Conservation (phyloP, 306 rosid genomes). For the Prunus kanzakura region DNA sequence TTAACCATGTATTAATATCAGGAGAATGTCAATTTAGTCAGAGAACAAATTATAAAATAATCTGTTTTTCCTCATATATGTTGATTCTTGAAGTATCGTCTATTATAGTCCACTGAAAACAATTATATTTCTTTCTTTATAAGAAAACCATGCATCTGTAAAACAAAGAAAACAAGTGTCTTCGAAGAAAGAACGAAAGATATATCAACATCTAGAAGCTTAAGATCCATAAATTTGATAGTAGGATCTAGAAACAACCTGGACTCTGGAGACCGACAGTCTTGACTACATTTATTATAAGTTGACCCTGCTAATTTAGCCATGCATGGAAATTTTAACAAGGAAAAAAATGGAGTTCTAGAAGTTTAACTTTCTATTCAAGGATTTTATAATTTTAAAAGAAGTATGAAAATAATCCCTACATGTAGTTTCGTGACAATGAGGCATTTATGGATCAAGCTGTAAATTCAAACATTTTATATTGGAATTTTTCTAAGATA, state of each 20-base stretch:
- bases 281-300: background rate
- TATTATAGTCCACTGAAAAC: background rate
- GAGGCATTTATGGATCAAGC: no score
- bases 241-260: background rate
- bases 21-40: background rate
- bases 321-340: background rate
- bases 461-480: no score
- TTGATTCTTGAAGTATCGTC: background rate
- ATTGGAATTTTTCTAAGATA: no score
- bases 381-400: background rate
- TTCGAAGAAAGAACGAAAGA: background rate
- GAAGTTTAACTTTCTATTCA: background rate
- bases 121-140: no score
- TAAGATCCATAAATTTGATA: background rate
- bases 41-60: background rate
- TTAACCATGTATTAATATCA: background rate
- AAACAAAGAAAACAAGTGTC: background rate
- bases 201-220: conserved; percentile 13
- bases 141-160: background rate
- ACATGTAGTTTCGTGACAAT: no score
- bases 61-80: background rate
- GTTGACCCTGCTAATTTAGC: background rate
- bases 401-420: background rate
- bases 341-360: background rate
- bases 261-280: background rate